Base-by-base conservation (phyloP, 129 eudicot genomes). In the Chrysanthemum seticuspe region DNA sequence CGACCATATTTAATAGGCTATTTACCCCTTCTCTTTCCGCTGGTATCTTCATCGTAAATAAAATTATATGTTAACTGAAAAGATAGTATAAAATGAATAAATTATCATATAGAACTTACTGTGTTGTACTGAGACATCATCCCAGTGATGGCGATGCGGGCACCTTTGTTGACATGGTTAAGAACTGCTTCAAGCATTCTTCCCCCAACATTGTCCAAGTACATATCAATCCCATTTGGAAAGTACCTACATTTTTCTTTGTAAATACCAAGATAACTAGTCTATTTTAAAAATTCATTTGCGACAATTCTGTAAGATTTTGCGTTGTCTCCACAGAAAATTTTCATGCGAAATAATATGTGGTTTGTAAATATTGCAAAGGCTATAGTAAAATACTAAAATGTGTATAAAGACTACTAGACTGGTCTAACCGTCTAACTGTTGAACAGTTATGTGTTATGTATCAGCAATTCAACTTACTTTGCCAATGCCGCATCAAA, bases 201-300 rank as follows among this genome's bases (percentile, higher is more conserved):
- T 5, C 87, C 87, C 0, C 87, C 84, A 27, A 83, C 87, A 34
- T 83, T 83, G 29, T 83, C 87, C 67, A 80, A 62, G 80, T 83
- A 83, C n/a, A 79, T 55, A 63, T 83, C 84, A 2, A 83, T 83
- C 8, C 87, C 87, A 56, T 80, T 62, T 4, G 87, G 87, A 36
- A 79, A 83, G 60, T 75, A 83, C 82, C 84, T 83, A 69, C 68
- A 73, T 36, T 67, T 56, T 55, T 58, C 44, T 81, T 40, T 16
- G 60, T 55, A 57, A 65, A 49, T 57, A 13, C 21, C 9, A 11
- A 49, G 18, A 74, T 31, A 3, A 12, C 23, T 18, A 27, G 31
- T 53, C 63, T 36, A 55, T 3, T 15, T 10, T 70, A 5, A 25
- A 70, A 70, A 70, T 13, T n/a, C 49, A 31, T 36, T 36, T 40